Base-by-base conservation (phyloP, 2,329 filamentous ascomycete species). In the Pestalotiopsis sp. region DNA sequence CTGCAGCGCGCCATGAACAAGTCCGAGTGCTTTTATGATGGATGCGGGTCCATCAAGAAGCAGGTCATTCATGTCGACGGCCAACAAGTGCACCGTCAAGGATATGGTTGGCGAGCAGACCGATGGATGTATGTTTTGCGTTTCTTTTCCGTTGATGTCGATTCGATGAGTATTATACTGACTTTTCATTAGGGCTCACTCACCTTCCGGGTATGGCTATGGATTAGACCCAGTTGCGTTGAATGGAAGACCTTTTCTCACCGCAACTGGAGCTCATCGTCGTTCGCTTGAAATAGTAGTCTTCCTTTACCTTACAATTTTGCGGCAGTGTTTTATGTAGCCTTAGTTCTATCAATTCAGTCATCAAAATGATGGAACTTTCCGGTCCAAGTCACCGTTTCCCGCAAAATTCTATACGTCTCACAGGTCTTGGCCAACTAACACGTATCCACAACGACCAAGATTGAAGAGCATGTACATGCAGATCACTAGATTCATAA, bases 1-100 rank as follows among this genome's bases (percentile, higher is more conserved):
- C 77, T 81, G 57, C 79, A 81, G 73, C 75, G 67, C 30, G 76
- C 75, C 38, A 77, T 77, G 75, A 75, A 79, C 70, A 76, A 81
- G 71, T 80, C 80, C 67, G 78, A 80, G 68, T 63, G 60, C 20
- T 63, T 63, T 13, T 81, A 78, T 66, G 79, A 78, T 65, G 75
- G 75, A 68, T 77, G 75, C 68, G 73, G 74, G 10, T 75, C 74
- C 26, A 75, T 78, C 70, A 75, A 73, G 68, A 76, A 75, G 72
- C 77, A 78, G 73, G 64, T 69, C 58, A 76, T 78, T 69, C 58
- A 76, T 78, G 73, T 13, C 71, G 14, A 52, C 58, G 4, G 76
- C 76, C 55, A 78, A 77, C 65, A 58, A 75, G 69, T 78, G 77
- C 66, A 76, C 74, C 9, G 74, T 77, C 38, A 68, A 72, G 66